Conservation (phyloP, 139 green algal species). For the Chlamydomonas asymmetrica region DNA sequence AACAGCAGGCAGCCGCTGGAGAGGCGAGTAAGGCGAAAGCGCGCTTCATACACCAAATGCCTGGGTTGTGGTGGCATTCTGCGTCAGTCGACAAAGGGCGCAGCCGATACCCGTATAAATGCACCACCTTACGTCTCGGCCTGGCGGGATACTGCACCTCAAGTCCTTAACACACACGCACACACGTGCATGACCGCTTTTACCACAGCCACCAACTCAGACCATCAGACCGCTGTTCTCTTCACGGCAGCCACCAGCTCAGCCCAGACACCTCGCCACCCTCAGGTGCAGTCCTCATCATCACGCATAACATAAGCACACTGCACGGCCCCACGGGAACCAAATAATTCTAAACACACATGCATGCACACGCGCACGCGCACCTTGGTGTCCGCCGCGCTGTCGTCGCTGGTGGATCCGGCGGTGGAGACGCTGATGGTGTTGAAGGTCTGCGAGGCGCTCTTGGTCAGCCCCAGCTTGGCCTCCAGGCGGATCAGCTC, state of each 20-base stretch:
- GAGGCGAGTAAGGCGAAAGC: background rate
- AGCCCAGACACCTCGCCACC: background rate
- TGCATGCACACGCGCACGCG: background rate
- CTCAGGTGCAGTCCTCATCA: background rate
- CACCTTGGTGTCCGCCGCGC: background rate
- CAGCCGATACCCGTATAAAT: background rate
- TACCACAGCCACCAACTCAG: background rate
- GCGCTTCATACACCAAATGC: too few species aligned
- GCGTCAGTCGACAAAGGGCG: background rate
- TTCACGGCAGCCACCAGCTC: background rate
- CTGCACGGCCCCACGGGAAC: too few species aligned
- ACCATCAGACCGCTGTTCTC: background rate
- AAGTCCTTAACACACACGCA: background rate
- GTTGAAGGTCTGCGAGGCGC: background rate
- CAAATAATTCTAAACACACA: too few species aligned
- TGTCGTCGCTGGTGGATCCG: background rate
- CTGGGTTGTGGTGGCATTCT: too few species aligned
- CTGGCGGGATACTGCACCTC: background rate
- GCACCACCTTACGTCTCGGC: background rate
- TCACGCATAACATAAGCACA: too few species aligned
- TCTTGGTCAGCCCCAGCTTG: constrained; percentile 2
- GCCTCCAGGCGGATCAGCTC: constrained; percentile 32
- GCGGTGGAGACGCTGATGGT: background rate
- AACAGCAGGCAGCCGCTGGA: too few species aligned
- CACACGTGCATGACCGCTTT: background rate